These are phyloP conservation scores for Russula vinacea DNA, from an alignment of 768 basidiomycete species.

Conservation along the genomic window DNA sequence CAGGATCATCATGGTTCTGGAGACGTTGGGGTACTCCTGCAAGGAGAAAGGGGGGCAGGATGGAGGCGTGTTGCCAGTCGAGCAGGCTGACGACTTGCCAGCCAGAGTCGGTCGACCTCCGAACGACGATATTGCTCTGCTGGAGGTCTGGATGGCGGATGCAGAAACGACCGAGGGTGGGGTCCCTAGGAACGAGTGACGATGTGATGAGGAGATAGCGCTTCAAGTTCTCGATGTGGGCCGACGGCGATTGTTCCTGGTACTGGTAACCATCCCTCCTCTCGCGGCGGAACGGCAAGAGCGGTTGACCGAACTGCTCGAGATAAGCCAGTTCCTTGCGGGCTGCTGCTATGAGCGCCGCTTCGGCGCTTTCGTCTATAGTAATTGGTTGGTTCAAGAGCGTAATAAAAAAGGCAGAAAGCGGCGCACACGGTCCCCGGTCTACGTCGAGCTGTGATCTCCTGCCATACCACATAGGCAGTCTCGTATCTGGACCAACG, in stretches of 20 bases:
- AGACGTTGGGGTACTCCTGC: constrained; percentile 44
- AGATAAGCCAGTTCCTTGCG: constrained; percentile 51
- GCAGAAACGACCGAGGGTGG: constrained; percentile 42
- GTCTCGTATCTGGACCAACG: constrained; percentile 28
- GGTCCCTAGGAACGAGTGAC: constrained; percentile 45
- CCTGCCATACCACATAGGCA: constrained; percentile 49
- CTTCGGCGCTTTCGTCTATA: constrained; percentile 46
- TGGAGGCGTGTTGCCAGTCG: constrained; percentile 56
- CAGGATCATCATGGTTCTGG: constrained; percentile 47
- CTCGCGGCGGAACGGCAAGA: constrained; percentile 42
- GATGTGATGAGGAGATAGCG: constrained; percentile 48
- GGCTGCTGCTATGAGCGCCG: constrained; percentile 43
- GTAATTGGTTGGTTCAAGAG: constrained; percentile 37
- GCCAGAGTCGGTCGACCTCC: constrained; percentile 41
- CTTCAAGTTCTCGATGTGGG: constrained; percentile 48
- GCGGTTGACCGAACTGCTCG: constrained; percentile 46
- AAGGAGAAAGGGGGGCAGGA: constrained; percentile 52
- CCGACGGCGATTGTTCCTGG: constrained; percentile 42
- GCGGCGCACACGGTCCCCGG: constrained; percentile 50
- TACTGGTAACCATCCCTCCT: constrained; percentile 48
- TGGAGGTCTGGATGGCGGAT: constrained; percentile 47
- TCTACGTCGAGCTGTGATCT: constrained; percentile 48
- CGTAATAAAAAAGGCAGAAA: constrained; percentile 36
- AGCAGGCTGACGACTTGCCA: constrained; percentile 43
- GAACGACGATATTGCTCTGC: constrained; percentile 47